Percentiles rank a stretch among this genome's conserved stretches.
These are phyloP conservation scores for Fraxinus velutina DNA, from an alignment of 305 asterid genomes.

Conservation along the genomic window DNA sequence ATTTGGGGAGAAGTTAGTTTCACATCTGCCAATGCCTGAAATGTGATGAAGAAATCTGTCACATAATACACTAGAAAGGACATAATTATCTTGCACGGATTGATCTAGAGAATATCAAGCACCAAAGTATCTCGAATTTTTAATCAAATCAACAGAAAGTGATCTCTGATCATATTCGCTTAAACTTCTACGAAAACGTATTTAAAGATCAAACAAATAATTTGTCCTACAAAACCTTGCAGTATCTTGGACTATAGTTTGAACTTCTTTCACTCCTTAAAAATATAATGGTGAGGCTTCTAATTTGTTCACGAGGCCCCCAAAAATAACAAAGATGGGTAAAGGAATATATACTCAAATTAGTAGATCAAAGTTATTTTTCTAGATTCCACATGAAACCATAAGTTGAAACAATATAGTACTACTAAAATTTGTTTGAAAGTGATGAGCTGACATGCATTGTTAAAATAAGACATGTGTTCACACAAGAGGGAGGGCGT, in stretches of 20 bases:
- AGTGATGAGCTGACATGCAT: background rate
- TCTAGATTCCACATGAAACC: conserved; percentile 4
- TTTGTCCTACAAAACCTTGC: conserved; percentile 1
- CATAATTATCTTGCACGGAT: background rate
- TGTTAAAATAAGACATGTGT: background rate
- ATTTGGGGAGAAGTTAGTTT: conserved; percentile 94
- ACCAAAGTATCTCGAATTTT: background rate
- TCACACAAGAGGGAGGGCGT: background rate
- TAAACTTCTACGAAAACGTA: background rate
- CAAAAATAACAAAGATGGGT: background rate
- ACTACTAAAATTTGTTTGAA: background rate
- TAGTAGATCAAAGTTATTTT: background rate
- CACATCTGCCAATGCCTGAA: conserved; percentile 87
- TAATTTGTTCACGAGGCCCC: background rate
- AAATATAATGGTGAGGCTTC: background rate
- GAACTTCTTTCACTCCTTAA: background rate
- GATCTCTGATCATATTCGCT: background rate
- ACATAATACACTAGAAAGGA: background rate
- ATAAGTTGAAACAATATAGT: background rate
- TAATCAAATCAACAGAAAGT: background rate
- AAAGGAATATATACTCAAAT: background rate
- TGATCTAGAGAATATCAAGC: background rate
- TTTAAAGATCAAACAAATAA: conserved; percentile 8
- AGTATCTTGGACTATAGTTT: background rate
- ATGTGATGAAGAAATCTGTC: conserved; percentile 12